A percentile compares a stretch with the other conserved stretches of the same genome.
phyloP scores from a whole-genome alignment of 228 moss, liverwort and hornwort species.

The Sphagnum fallax region DNA sequence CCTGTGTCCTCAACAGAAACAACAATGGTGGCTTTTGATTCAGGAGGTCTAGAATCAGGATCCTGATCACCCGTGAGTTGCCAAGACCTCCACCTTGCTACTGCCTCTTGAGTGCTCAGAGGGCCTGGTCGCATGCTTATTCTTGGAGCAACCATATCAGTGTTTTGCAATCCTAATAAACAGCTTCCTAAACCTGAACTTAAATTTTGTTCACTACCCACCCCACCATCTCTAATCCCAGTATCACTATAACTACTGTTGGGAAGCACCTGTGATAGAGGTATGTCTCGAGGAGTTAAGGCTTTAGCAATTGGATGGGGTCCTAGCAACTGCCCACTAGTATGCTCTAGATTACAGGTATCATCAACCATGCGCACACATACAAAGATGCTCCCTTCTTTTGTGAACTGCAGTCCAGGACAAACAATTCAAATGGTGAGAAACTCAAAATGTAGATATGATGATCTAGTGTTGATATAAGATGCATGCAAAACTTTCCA shows the following conservation, averaged over 20 bases:
- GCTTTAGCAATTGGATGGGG: constrained; percentile 3
- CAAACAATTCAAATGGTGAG: no score
- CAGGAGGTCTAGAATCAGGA: constrained; percentile 16
- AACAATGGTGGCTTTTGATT: constrained; percentile 28
- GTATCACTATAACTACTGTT: constrained; percentile 13
- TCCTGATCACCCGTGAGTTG: constrained; percentile 24
- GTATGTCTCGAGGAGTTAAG: constrained; percentile 23
- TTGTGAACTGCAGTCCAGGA: constrained; percentile 24
- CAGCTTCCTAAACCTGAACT: constrained; percentile 27
- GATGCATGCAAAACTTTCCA: neutral
- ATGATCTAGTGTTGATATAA: neutral
- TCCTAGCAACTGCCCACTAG: no score
- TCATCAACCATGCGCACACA: constrained; percentile 31
- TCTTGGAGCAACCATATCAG: constrained; percentile 48
- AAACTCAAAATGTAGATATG: neutral
- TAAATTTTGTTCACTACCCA: constrained; percentile 13
- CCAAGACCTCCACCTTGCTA: constrained; percentile 66
- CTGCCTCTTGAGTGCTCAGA: constrained; percentile 45
- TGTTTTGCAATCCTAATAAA: neutral
- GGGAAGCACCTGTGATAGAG: constrained; percentile 35
- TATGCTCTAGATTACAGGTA: neutral
- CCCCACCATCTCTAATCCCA: neutral
- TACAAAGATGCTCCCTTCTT: constrained; percentile 44
- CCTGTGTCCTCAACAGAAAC: constrained; percentile 92
- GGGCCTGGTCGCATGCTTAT: constrained; percentile 60